Evolutionary conservation across 805 yeast species (phyloP).

Genomic region (Lipomyces anomalus): DNA sequence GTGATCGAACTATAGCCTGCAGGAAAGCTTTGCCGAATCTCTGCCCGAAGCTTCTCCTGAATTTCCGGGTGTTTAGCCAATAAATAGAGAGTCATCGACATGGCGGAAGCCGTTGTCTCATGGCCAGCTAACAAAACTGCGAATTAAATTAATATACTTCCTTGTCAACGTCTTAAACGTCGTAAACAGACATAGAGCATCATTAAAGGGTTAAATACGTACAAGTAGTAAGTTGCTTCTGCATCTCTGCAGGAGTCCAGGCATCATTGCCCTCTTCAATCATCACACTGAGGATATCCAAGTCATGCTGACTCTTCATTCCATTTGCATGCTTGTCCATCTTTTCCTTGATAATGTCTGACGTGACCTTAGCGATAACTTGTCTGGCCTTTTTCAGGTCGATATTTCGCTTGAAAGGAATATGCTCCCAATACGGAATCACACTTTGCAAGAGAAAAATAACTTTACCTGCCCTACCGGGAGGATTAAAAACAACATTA

Average conservation of each 20-base stretch:
- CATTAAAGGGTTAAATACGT: background rate
- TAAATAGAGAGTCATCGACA: conserved; percentile 5
- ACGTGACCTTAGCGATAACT: conserved; percentile 10
- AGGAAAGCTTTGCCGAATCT: conserved; percentile 11
- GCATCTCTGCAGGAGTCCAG: conserved; percentile 12
- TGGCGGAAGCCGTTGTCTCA: conserved; percentile 20
- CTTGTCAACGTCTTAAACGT: background rate
- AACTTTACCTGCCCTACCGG: background rate
- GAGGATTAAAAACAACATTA: conserved; percentile 3
- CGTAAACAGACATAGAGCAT: background rate
- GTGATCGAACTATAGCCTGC: conserved; percentile 6
- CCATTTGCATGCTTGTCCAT: background rate
- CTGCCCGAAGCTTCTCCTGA: conserved; percentile 15
- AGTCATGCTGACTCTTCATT: conserved; percentile 1
- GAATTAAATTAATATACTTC: conserved; percentile 7
- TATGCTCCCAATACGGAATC: conserved; percentile 7
- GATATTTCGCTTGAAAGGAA: conserved; percentile 10
- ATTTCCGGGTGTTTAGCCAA: conserved; percentile 9
- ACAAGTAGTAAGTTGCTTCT: conserved; percentile 16
- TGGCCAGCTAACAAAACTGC: conserved; percentile 19
- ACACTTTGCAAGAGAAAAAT: conserved; percentile 6
- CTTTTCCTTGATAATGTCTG: conserved; percentile 13
- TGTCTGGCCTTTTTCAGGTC: conserved; percentile 3
- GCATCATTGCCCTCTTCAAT: conserved; percentile 11
- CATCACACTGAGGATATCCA: conserved; percentile 17